phyloP scores from a whole-genome alignment of 2,329 filamentous ascomycete genomes.

The Aspergillus clavatus region DNA sequence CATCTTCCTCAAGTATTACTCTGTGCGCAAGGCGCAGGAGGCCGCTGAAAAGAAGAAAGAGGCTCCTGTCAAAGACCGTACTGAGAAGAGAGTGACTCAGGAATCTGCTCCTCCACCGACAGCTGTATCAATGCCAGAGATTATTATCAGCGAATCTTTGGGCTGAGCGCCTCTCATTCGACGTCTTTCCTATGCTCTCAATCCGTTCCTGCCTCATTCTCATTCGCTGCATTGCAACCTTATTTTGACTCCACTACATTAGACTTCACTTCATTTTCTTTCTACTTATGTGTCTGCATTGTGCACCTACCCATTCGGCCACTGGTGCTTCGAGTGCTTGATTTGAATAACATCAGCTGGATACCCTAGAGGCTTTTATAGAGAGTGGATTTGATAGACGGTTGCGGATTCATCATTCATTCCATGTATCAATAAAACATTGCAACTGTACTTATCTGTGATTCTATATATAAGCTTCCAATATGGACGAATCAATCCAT shows the following conservation, averaged over 20 bases:
- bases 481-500: background rate
- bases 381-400: background rate
- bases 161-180: constrained; percentile 17
- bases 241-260: background rate
- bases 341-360: background rate
- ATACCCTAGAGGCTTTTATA: background rate
- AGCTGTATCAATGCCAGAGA: constrained; percentile 10
- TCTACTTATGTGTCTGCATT: background rate
- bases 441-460: constrained; percentile 1
- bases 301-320: background rate
- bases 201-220: background rate
- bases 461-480: constrained; percentile 3
- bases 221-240: background rate
- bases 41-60: constrained; percentile 33
- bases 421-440: background rate
- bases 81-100: constrained; percentile 20
- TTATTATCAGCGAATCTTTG: constrained; percentile 28
- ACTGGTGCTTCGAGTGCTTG: background rate
- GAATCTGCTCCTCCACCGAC: background rate
- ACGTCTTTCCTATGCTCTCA: background rate
- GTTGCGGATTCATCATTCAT: constrained; percentile 2
- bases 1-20: constrained; percentile 43
- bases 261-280: background rate
- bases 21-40: constrained; percentile 35
- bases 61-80: constrained; percentile 28